phyloP scores from a whole-genome alignment of 768 basidiomycete species.

The Termitomyces sp. region DNA sequence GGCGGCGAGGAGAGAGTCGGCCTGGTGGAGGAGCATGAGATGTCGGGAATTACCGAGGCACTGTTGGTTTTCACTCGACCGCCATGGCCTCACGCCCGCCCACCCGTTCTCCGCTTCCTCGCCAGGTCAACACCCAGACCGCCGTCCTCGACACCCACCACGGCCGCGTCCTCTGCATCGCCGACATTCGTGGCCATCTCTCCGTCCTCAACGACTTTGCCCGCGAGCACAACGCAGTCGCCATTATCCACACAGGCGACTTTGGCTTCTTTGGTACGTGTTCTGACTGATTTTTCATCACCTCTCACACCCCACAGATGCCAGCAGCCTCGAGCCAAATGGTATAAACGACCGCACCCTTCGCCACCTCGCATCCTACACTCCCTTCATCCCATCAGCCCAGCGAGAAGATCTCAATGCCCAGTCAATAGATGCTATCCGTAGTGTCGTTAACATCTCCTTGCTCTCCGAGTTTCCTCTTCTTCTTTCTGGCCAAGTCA shows the following conservation, averaged over 20 bases:
- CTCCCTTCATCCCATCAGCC: constrained; percentile 83
- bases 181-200: constrained; percentile 88
- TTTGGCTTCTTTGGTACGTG: constrained; percentile 93
- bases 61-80: constrained; percentile 16
- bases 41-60: constrained; percentile 16
- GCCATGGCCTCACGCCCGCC: constrained; percentile 32
- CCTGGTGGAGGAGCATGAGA: constrained; percentile 5
- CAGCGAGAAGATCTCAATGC: constrained; percentile 78
- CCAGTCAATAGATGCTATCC: constrained; percentile 69
- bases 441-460: constrained; percentile 69
- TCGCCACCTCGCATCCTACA: constrained; percentile 94
- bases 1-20: constrained; percentile 4
- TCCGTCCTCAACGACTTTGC: constrained; percentile 90
- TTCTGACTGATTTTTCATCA: not conserved
- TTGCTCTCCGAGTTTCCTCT: constrained; percentile 93
- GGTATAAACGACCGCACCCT: constrained; percentile 91
- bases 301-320: constrained; percentile 43
- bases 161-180: constrained; percentile 90
- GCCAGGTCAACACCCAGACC: constrained; percentile 69
- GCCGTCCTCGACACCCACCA: constrained; percentile 75
- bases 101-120: constrained; percentile 55
- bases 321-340: constrained; percentile 67
- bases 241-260: constrained; percentile 96
- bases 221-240: constrained; percentile 81
- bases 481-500: constrained; percentile 86